Evolutionary conservation across 2,329 filamentous ascomycete species (phyloP).

Genomic region (Blastomyces parvus): DNA sequence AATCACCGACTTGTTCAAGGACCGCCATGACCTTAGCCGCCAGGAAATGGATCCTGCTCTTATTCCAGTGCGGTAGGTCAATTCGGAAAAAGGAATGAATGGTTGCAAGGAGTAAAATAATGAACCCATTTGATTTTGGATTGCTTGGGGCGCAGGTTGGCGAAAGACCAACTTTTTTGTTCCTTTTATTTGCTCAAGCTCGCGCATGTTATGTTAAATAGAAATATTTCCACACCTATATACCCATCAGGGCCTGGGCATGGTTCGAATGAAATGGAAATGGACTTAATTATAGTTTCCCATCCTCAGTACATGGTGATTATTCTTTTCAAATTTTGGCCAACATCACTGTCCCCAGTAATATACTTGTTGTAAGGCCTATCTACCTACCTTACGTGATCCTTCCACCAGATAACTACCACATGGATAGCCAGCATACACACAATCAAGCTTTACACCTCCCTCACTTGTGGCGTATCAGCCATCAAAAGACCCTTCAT

Average conservation of each 20-base stretch:
- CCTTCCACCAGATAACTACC: too few relatives aligned
- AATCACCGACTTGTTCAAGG: slow-evolving; percentile 23
- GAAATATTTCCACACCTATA: neutral
- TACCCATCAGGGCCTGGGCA: neutral
- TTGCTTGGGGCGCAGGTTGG: neutral
- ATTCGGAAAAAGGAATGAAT: neutral
- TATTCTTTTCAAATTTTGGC: neutral
- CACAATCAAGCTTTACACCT: too few relatives aligned
- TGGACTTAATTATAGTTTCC: neutral
- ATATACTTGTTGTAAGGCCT: too few relatives aligned
- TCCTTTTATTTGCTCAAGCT: neutral
- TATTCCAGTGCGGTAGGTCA: neutral
- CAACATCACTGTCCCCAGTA: too few relatives aligned
- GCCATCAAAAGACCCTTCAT: too few relatives aligned
- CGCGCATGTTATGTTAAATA: neutral
- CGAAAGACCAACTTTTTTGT: neutral
- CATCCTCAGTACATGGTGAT: neutral
- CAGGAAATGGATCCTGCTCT: slow-evolving; percentile 2
- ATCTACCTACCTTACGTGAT: too few relatives aligned
- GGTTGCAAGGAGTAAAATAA: neutral
- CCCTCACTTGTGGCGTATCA: too few relatives aligned
- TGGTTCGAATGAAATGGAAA: neutral
- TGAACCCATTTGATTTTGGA: neutral
- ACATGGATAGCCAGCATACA: too few relatives aligned
- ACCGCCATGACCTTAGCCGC: slow-evolving; percentile 18